These are phyloP conservation scores for Medicago lupulina DNA, from an alignment of 306 rosid species.

Conservation along the genomic window DNA sequence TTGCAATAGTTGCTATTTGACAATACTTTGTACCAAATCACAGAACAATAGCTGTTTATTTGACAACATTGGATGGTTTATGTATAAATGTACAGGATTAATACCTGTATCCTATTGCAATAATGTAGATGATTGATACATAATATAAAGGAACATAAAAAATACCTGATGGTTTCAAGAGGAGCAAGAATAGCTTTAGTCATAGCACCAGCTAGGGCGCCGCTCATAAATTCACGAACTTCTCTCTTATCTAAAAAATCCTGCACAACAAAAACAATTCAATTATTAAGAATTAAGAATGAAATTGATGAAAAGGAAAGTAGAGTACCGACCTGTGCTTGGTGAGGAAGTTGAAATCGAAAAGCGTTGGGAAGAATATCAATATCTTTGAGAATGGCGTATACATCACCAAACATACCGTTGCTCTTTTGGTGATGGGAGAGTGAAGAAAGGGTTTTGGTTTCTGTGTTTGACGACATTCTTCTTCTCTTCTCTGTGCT, in stretches of 20 bases:
- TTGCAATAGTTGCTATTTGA: too few species aligned
- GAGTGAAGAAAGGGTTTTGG: not conserved
- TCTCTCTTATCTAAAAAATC: constrained; percentile 69
- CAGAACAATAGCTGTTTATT: too few species aligned
- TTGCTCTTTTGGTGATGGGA: not conserved
- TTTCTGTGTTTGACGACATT: not conserved
- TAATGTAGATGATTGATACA: too few species aligned
- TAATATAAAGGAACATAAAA: too few species aligned
- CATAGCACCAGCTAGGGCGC: constrained; percentile 97
- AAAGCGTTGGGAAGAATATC: constrained; percentile 25
- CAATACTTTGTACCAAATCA: too few species aligned
- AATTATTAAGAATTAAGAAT: not conserved
- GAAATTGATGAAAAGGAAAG: not conserved
- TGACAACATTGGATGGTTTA: too few species aligned
- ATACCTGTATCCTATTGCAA: too few species aligned
- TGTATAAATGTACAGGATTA: too few species aligned
- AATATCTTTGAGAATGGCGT: constrained; percentile 47
- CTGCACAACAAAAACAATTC: constrained; percentile 40
- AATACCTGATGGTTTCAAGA: constrained; percentile 91
- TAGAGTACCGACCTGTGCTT: constrained; percentile 46
- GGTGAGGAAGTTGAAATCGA: constrained; percentile 64
- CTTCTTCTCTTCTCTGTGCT: not conserved
- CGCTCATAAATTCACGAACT: constrained; percentile 87
- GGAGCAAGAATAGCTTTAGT: constrained; percentile 98
- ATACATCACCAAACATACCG: constrained; percentile 52